Evolutionary conservation across 2,329 filamentous ascomycete genomes (phyloP).

Genomic region (Fusarium sp.): DNA sequence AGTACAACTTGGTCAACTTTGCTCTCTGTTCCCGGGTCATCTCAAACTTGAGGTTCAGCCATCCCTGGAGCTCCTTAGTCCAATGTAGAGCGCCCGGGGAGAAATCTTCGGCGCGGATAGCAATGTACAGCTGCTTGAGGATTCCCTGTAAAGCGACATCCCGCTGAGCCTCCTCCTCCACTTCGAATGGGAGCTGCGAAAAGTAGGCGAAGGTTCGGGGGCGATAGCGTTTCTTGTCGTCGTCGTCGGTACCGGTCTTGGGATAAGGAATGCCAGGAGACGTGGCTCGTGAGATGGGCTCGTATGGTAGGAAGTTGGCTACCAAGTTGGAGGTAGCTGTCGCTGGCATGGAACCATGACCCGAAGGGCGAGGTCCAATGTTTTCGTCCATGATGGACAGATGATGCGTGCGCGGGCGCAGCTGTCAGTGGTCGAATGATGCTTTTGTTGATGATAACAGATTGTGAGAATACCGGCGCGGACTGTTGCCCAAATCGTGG

Average conservation of each 20-base stretch:
- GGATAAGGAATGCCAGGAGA: constrained; percentile 77
- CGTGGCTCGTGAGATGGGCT: constrained; percentile 85
- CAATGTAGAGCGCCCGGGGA: constrained; percentile 93
- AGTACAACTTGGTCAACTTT: constrained; percentile 90
- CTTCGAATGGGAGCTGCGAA: constrained; percentile 85
- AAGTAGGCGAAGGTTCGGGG: constrained; percentile 95
- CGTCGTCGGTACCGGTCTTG: constrained; percentile 58
- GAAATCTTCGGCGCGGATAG: constrained; percentile 93
- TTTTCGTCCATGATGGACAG: constrained; percentile 53
- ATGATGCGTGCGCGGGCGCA: not conserved
- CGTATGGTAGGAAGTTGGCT: constrained; percentile 59
- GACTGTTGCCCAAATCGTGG: not conserved
- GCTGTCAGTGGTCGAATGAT: not conserved
- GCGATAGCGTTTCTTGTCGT: constrained; percentile 75
- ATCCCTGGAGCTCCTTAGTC: constrained; percentile 95
- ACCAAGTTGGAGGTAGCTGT: constrained; percentile 49
- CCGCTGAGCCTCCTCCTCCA: constrained; percentile 82
- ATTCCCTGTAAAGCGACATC: constrained; percentile 86
- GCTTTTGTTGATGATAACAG: not conserved
- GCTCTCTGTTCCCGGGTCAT: constrained; percentile 86
- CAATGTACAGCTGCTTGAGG: constrained; percentile 91
- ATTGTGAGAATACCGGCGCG: not conserved
- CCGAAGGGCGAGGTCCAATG: constrained; percentile 49
- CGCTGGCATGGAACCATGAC: constrained; percentile 48
- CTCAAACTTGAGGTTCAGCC: constrained; percentile 97